A percentile compares a stretch with the other conserved stretches of the same genome.
Conservation (phyloP, 139 green algal genomes). For the Chlamydomonas eustigma region DNA sequence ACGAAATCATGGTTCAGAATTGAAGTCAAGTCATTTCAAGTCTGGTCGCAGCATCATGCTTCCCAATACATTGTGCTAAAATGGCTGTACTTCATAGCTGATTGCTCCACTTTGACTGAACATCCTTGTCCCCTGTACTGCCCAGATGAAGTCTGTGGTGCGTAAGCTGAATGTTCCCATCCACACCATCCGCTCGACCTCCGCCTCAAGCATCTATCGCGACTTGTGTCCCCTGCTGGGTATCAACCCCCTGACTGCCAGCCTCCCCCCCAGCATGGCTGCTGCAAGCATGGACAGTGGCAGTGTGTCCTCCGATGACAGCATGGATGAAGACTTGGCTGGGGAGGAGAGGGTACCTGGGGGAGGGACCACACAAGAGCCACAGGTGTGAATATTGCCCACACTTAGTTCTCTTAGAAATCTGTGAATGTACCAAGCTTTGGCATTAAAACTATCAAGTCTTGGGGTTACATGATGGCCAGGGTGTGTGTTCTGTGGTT, state of each 20-base stretch:
- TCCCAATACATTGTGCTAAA: background rate
- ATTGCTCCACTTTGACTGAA: background rate
- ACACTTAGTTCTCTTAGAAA: no score
- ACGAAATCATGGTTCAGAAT: no score
- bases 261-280: background rate
- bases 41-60: background rate
- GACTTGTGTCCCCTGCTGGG: slow-evolving; percentile 34
- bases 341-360: background rate
- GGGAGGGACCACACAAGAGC: no score
- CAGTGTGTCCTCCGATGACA: background rate
- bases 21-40: background rate
- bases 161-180: slow-evolving; percentile 16
- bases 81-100: background rate
- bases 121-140: background rate
- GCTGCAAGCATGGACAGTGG: slow-evolving; percentile 1
- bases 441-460: no score
- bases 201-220: slow-evolving; percentile 10
- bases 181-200: slow-evolving; percentile 26
- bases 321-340: background rate
- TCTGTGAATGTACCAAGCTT: no score
- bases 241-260: slow-evolving; percentile 14
- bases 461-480: no score
- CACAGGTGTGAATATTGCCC: no score
- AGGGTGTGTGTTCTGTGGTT: no score
- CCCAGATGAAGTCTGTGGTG: slow-evolving; percentile 4